Evolutionary conservation across 2,329 filamentous ascomycete species (phyloP).

Genomic region (Ceratocystis diversiconidia): DNA sequence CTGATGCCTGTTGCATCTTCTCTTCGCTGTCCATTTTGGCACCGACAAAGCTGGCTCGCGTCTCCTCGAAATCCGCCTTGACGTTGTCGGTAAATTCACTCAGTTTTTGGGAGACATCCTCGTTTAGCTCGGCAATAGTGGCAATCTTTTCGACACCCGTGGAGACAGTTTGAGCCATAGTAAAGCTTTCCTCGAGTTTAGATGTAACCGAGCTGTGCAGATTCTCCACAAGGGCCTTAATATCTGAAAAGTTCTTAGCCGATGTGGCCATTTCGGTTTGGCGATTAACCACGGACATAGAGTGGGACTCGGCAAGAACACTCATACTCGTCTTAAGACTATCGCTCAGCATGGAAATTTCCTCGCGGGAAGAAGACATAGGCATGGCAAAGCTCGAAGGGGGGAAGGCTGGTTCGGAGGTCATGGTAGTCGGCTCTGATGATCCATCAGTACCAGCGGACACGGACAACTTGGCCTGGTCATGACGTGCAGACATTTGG

Average conservation of each 20-base stretch:
- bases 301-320: slow-evolving; percentile 53
- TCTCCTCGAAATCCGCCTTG: slow-evolving; percentile 76
- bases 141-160: slow-evolving; percentile 11
- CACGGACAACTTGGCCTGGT: slow-evolving; percentile 52
- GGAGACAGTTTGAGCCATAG: slow-evolving; percentile 56
- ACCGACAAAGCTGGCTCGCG: slow-evolving; percentile 63
- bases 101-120: slow-evolving; percentile 45
- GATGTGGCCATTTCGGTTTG: slow-evolving; percentile 71
- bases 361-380: slow-evolving; percentile 12
- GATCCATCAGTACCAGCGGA: not conserved
- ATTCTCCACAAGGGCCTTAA: slow-evolving; percentile 63
- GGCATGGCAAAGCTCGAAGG: slow-evolving; percentile 12
- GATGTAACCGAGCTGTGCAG: slow-evolving; percentile 62
- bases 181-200: slow-evolving; percentile 62
- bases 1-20: slow-evolving; percentile 49
- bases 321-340: slow-evolving; percentile 18
- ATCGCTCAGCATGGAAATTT: slow-evolving; percentile 16
- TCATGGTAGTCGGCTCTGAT: not conserved
- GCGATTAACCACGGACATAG: slow-evolving; percentile 68
- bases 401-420: slow-evolving; percentile 1
- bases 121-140: slow-evolving; percentile 39
- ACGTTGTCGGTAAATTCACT: slow-evolving; percentile 62
- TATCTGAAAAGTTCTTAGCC: slow-evolving; percentile 61
- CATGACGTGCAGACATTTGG: slow-evolving; percentile 60
- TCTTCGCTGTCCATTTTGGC: slow-evolving; percentile 74